Evolutionary conservation across 2,329 filamentous ascomycete genomes (phyloP).

Genomic region (Talaromyces marneffei): DNA sequence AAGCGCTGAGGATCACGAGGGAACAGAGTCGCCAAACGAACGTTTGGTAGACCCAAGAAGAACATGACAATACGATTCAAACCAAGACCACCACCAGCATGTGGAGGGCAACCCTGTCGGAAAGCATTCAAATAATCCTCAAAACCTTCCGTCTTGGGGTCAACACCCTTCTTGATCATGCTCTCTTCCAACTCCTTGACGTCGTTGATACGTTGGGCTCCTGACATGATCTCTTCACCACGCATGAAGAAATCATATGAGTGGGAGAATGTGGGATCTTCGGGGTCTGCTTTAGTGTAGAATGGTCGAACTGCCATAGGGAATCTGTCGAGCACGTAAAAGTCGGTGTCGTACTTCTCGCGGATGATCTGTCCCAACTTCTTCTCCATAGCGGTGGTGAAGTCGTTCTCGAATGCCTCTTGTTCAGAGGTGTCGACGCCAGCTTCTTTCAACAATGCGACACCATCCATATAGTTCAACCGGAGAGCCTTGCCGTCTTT

Average conservation of each 20-base stretch:
- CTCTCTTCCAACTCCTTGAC: constrained; percentile 52
- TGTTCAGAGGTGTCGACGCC: constrained; percentile 47
- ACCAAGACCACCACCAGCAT: constrained; percentile 60
- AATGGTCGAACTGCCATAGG: constrained; percentile 82
- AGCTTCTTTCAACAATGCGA: constrained; percentile 44
- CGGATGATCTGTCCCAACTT: constrained; percentile 81
- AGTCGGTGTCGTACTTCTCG: constrained; percentile 87
- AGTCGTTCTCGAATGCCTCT: constrained; percentile 44
- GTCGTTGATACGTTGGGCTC: constrained; percentile 61
- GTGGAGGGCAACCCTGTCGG: constrained; percentile 58
- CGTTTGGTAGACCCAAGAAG: constrained; percentile 60
- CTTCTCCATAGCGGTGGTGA: constrained; percentile 47
- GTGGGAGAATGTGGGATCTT: constrained; percentile 61
- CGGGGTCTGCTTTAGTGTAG: constrained; percentile 76
- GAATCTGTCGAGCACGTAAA: constrained; percentile 96
- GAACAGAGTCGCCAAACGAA: constrained; percentile 57
- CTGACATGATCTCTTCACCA: constrained; percentile 63
- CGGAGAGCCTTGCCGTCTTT: constrained; percentile 46
- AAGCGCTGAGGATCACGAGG: constrained; percentile 57
- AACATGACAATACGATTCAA: constrained; percentile 63
- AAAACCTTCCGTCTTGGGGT: constrained; percentile 55
- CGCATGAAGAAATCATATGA: constrained; percentile 68
- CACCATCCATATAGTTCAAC: constrained; percentile 47
- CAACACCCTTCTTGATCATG: constrained; percentile 55
- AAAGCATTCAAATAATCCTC: constrained; percentile 61